A percentile compares a stretch with the other conserved stretches of the same genome.
These are phyloP conservation scores for Ramaria sp. DNA, from an alignment of 768 basidiomycete genomes.

Conservation along the genomic window DNA sequence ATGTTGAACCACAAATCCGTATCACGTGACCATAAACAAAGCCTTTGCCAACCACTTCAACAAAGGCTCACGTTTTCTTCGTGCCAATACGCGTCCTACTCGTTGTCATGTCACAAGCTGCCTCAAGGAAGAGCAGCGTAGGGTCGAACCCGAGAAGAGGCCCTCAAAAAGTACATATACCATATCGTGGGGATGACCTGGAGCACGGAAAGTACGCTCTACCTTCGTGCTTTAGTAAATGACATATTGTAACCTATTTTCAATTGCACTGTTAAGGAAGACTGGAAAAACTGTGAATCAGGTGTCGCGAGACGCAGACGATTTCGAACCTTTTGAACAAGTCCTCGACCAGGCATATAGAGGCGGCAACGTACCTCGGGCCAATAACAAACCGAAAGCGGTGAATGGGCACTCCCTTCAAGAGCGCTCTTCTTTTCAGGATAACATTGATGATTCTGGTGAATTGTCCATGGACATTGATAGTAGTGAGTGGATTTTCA, in stretches of 20 bases:
- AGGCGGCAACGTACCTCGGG: constrained; percentile 34
- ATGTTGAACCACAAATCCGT: not conserved
- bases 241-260: not conserved
- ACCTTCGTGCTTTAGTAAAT: not conserved
- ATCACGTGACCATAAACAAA: constrained; percentile 1
- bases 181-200: constrained; percentile 68
- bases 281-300: constrained; percentile 61
- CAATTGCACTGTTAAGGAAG: constrained; percentile 24
- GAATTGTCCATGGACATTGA: constrained; percentile 73
- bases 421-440: constrained; percentile 8
- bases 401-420: not conserved
- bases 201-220: constrained; percentile 46
- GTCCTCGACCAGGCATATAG: constrained; percentile 59
- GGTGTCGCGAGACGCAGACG: constrained; percentile 66
- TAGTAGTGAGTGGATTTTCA: constrained; percentile 40
- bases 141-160: constrained; percentile 34
- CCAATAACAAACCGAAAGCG: not conserved
- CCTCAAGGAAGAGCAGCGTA: constrained; percentile 25
- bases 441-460: constrained; percentile 28
- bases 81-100: not conserved
- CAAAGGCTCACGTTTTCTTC: not conserved
- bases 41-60: not conserved
- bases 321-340: constrained; percentile 74
- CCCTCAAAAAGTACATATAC: constrained; percentile 56
- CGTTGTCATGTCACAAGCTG: not conserved